Percentiles rank a stretch among this genome's conserved stretches.
These are phyloP conservation scores for Sphaerosporella brunnea DNA, from an alignment of 495 filamentous ascomycete species.

Conservation along the genomic window DNA sequence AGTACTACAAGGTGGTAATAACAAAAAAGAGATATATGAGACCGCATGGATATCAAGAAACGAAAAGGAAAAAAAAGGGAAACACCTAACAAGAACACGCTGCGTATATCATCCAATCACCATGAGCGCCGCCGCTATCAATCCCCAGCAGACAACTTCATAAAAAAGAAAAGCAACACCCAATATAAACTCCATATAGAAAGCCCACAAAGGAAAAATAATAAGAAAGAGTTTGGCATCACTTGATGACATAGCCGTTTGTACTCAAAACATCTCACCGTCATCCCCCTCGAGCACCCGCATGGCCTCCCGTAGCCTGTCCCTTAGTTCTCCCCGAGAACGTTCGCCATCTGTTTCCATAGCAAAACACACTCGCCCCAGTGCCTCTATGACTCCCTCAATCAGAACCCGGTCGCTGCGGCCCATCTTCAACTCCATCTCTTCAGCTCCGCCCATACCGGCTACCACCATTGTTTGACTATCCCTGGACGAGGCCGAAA, in stretches of 20 bases:
- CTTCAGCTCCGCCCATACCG: slow-evolving; percentile 7
- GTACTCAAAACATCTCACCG: slow-evolving; percentile 6
- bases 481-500: slow-evolving; percentile 1
- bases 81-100: background rate
- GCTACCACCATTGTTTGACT: slow-evolving; percentile 3
- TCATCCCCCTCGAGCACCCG: slow-evolving; percentile 12
- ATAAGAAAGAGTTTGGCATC: too few relatives aligned
- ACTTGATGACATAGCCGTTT: too few relatives aligned
- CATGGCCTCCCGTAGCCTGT: slow-evolving; percentile 16
- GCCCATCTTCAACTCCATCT: slow-evolving; percentile 9
- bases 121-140: background rate
- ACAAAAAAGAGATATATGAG: too few relatives aligned
- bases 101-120: slow-evolving; percentile 2
- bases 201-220: background rate
- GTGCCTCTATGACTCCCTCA: slow-evolving; percentile 20
- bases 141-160: background rate
- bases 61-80: background rate
- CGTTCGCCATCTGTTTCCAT: slow-evolving; percentile 18
- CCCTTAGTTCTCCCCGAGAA: slow-evolving; percentile 11
- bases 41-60: background rate
- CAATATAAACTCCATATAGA: background rate
- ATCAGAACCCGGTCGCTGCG: slow-evolving; percentile 15
- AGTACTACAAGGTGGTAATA: too few relatives aligned
- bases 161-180: background rate
- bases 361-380: slow-evolving; percentile 17